A percentile compares a stretch with the other conserved stretches of the same genome.
Conservation (phyloP, 768 basidiomycete species). For the Ramaria rubella region DNA sequence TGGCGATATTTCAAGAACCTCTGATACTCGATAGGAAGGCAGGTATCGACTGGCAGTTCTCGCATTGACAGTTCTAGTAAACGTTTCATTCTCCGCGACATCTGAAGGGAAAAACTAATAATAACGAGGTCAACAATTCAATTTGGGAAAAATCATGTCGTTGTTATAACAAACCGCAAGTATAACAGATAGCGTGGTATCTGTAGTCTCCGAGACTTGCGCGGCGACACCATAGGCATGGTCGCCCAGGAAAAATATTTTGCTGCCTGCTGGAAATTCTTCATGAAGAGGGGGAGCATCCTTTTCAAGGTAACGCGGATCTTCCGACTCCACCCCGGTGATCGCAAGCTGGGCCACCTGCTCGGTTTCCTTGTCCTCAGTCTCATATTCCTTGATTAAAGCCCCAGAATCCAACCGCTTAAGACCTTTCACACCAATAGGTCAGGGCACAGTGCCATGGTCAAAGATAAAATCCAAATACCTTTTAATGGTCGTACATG, state of each 20-base stretch:
- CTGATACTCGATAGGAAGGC: slow-evolving; percentile 73
- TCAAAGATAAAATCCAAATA: slow-evolving; percentile 23
- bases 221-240: slow-evolving; percentile 95
- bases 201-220: slow-evolving; percentile 69
- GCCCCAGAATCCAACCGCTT: slow-evolving; percentile 85
- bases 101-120: slow-evolving; percentile 86
- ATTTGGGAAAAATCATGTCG: neutral
- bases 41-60: slow-evolving; percentile 53
- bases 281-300: slow-evolving; percentile 74
- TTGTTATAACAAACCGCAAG: slow-evolving; percentile 61
- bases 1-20: slow-evolving; percentile 64
- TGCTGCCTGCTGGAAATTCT: slow-evolving; percentile 86
- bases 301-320: slow-evolving; percentile 79
- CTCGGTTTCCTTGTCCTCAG: slow-evolving; percentile 70
- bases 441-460: neutral
- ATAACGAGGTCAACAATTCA: neutral
- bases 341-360: slow-evolving; percentile 86
- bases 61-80: slow-evolving; percentile 57
- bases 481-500: slow-evolving; percentile 93
- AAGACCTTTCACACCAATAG: slow-evolving; percentile 49
- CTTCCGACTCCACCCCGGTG: slow-evolving; percentile 75
- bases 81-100: slow-evolving; percentile 67
- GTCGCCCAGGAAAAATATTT: slow-evolving; percentile 93
- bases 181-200: slow-evolving; percentile 67
- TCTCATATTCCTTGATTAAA: slow-evolving; percentile 92